Conservation (phyloP, 768 basidiomycete genomes). For the Termitomyces sp. region DNA sequence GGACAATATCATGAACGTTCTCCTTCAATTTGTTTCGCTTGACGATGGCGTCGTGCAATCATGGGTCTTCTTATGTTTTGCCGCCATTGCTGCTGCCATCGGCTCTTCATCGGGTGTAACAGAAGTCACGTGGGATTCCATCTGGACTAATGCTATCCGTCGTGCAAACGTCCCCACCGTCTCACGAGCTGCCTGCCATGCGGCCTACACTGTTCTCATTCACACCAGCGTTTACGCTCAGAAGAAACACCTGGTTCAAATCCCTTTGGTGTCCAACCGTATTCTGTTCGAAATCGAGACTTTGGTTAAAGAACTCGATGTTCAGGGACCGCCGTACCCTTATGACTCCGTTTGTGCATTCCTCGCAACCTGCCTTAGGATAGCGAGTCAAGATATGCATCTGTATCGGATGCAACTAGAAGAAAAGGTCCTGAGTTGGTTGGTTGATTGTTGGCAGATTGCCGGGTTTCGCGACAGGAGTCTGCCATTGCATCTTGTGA, state of each 20-base stretch:
- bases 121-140: conserved; percentile 58
- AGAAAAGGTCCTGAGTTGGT: conserved; percentile 82
- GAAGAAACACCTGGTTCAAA: conserved; percentile 16
- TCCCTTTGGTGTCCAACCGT: conserved; percentile 48
- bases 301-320: conserved; percentile 76
- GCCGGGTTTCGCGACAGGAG: conserved; percentile 30
- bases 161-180: conserved; percentile 63
- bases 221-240: conserved; percentile 25
- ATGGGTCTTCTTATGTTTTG: conserved; percentile 82
- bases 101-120: conserved; percentile 7
- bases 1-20: conserved; percentile 46
- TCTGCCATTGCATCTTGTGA: conserved; percentile 49
- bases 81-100: conserved; percentile 62
- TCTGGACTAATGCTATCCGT: conserved; percentile 83
- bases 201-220: conserved; percentile 52
- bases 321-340: conserved; percentile 86
- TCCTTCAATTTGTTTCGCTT: conserved; percentile 58
- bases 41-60: conserved; percentile 69
- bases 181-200: conserved; percentile 78
- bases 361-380: conserved; percentile 59
- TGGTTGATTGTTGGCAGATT: conserved; percentile 67
- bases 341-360: conserved; percentile 90
- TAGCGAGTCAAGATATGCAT: conserved; percentile 78
- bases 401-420: conserved; percentile 84
- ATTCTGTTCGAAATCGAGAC: conserved; percentile 73